Evolutionary conservation across 495 filamentous ascomycete genomes (phyloP).

Genomic region (Hypomontagnella monticulosa): DNA sequence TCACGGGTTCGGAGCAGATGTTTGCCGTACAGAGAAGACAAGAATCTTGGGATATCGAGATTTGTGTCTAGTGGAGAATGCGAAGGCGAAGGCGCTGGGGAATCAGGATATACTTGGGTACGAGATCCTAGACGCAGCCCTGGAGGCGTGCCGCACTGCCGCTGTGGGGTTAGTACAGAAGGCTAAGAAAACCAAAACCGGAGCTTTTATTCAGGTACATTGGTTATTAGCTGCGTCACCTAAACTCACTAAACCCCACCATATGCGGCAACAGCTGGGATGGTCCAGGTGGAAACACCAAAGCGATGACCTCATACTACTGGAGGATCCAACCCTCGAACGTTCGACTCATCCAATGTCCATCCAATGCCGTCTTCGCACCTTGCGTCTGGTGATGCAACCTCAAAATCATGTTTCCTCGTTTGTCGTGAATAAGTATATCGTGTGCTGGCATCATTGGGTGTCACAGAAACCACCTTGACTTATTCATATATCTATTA

Average conservation of each 20-base stretch:
- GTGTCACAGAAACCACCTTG: neutral
- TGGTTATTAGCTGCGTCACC: conserved; percentile 32
- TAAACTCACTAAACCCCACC: conserved; percentile 13
- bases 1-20: too few species aligned
- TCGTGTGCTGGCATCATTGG: conserved; percentile 7
- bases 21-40: too few species aligned
- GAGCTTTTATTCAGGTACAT: conserved; percentile 27
- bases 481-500: too few species aligned
- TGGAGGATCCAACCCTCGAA: conserved; percentile 5
- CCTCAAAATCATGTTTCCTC: conserved; percentile 17
- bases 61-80: too few species aligned
- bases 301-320: conserved; percentile 33
- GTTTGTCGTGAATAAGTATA: conserved; percentile 9
- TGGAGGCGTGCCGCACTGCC: conserved; percentile 9
- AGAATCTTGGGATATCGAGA: too few species aligned
- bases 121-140: too few species aligned
- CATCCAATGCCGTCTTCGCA: neutral
- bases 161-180: neutral
- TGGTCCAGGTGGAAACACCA: conserved; percentile 8
- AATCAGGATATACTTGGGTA: too few species aligned
- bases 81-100: too few species aligned
- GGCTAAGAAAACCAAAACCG: neutral
- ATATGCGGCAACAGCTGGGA: conserved; percentile 18
- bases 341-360: conserved; percentile 20
- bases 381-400: conserved; percentile 31